phyloP scores from a whole-genome alignment of 257 asterid species.

The Eucommia ulmoides region DNA sequence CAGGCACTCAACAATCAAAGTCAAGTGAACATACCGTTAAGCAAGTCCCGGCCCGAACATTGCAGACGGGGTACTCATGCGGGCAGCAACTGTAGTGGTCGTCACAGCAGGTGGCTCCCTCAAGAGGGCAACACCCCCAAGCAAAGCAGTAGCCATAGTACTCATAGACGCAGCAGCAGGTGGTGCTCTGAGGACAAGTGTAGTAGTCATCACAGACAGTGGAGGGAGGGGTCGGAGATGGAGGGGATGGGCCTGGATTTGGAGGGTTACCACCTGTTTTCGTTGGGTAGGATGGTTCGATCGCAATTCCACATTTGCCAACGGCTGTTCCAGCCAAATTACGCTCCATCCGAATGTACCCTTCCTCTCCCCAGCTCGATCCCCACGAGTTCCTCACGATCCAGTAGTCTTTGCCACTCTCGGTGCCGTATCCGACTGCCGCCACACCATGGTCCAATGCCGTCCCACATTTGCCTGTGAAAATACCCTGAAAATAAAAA shows the following conservation, averaged over 20 bases:
- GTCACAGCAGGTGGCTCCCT: not conserved
- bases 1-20: too few species aligned
- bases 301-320: not conserved
- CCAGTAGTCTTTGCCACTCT: not conserved
- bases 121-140: not conserved
- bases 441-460: not conserved
- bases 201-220: not conserved
- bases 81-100: not conserved
- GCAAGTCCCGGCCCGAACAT: not conserved
- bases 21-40: not conserved
- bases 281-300: not conserved
- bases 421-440: not conserved
- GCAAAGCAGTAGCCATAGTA: not conserved
- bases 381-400: not conserved
- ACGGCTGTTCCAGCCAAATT: not conserved
- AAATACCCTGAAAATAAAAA: not conserved
- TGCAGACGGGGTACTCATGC: not conserved
- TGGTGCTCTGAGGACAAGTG: not conserved
- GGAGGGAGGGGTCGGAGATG: not conserved
- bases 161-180: not conserved
- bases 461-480: not conserved
- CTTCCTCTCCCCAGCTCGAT: not conserved
- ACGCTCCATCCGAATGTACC: not conserved
- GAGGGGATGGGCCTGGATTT: not conserved
- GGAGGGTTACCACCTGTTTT: not conserved